Conservation (phyloP, 345 rosid species). For the Sisymbrium irio region DNA sequence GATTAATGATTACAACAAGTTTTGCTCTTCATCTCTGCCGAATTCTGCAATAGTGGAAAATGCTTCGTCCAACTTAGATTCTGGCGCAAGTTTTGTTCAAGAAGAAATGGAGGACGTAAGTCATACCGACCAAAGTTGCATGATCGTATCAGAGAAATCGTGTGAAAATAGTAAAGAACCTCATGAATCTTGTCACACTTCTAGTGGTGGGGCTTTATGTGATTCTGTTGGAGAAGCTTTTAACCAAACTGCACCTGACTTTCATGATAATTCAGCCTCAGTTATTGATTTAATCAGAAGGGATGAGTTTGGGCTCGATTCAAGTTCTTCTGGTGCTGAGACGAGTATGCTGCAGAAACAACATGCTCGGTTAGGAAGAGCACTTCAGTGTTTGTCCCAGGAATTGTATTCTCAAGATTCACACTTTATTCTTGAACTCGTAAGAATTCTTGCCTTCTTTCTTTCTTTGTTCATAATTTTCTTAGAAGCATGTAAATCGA, state of each 20-base stretch:
- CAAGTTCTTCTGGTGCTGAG: slow-evolving; percentile 60
- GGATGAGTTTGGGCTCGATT: slow-evolving; percentile 85
- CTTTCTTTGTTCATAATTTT: slow-evolving; percentile 15
- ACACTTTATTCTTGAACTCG: slow-evolving; percentile 98
- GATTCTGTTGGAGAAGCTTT: slow-evolving; percentile 29
- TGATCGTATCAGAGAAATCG: slow-evolving; percentile 12
- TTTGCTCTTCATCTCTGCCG: slow-evolving; percentile 33
- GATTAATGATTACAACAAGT: slow-evolving; percentile 59
- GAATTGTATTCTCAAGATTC: slow-evolving; percentile 98
- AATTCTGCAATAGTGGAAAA: slow-evolving; percentile 25
- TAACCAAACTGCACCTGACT: slow-evolving; percentile 31
- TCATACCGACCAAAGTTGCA: slow-evolving; percentile 29
- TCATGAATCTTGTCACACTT: slow-evolving; percentile 31
- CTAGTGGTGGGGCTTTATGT: slow-evolving; percentile 30
- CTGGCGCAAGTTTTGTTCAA: slow-evolving; percentile 25
- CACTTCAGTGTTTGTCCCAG: slow-evolving; percentile 96
- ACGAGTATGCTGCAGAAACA: slow-evolving; percentile 78
- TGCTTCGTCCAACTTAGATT: slow-evolving; percentile 28
- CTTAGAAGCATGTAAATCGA: slow-evolving; percentile 10
- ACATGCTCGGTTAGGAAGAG: slow-evolving; percentile 98
- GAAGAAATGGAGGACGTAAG: slow-evolving; percentile 28
- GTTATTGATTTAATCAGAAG: slow-evolving; percentile 76
- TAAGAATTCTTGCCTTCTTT: slow-evolving; percentile 36
- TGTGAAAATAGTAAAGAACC: slow-evolving; percentile 21
- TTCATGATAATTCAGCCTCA: slow-evolving; percentile 43